Conservation (phyloP, 768 basidiomycete species). For the Gymnopilus junonius region DNA sequence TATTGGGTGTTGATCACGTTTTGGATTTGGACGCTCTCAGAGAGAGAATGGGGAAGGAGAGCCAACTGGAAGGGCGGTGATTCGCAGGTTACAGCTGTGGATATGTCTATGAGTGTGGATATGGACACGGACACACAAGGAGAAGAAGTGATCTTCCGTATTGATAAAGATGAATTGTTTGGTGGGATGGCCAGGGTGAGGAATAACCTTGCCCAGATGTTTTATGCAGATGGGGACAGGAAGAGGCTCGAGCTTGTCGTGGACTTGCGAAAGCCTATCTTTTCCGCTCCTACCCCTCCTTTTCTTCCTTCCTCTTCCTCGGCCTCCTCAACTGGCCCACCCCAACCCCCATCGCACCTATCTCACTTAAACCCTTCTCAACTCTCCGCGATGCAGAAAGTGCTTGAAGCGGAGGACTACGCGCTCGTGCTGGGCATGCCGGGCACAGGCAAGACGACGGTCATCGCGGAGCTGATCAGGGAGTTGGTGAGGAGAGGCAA, state of each 20-base stretch:
- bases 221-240: slow-evolving; percentile 78
- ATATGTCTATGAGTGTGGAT: neutral
- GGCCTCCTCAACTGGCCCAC: slow-evolving; percentile 14
- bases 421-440: slow-evolving; percentile 97
- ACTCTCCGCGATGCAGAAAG: slow-evolving; percentile 69
- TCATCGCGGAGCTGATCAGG: slow-evolving; percentile 87
- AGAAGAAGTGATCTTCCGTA: slow-evolving; percentile 63
- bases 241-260: slow-evolving; percentile 78
- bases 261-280: slow-evolving; percentile 73
- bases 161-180: slow-evolving; percentile 93
- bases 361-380: slow-evolving; percentile 71
- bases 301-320: neutral
- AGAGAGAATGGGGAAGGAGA: neutral
- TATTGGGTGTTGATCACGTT: slow-evolving; percentile 83
- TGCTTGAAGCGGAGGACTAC: slow-evolving; percentile 84
- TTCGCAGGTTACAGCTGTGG: neutral
- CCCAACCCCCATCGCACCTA: neutral
- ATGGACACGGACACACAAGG: slow-evolving; percentile 3
- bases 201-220: slow-evolving; percentile 88
- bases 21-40: slow-evolving; percentile 37
- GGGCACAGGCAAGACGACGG: slow-evolving; percentile 97
- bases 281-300: slow-evolving; percentile 39
- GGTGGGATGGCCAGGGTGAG: slow-evolving; percentile 88
- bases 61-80: neutral
- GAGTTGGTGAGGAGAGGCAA: slow-evolving; percentile 81